Evolutionary conservation across 495 filamentous ascomycete species (phyloP).

Genomic region (Mytilinidion resinicola): DNA sequence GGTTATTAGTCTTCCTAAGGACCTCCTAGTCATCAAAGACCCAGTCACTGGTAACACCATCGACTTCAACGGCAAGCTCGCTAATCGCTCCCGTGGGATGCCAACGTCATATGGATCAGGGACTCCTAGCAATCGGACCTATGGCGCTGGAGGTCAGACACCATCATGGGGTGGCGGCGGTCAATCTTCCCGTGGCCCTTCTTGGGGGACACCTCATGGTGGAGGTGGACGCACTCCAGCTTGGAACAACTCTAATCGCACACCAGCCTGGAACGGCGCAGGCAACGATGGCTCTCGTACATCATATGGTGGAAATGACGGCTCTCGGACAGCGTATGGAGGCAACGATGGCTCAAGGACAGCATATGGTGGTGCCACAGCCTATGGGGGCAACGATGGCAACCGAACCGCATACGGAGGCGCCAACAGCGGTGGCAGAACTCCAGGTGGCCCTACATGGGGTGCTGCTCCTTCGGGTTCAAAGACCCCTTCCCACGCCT

Average conservation of each 20-base stretch:
- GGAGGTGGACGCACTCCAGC: constrained; percentile 14
- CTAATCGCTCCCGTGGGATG: constrained; percentile 40
- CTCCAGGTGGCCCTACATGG: constrained; percentile 21
- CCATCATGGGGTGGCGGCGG: constrained; percentile 43
- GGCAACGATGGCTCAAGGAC: constrained; percentile 59
- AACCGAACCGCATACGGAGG: constrained; percentile 51
- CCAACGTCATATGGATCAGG: constrained; percentile 25
- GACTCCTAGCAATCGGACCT: constrained; percentile 34
- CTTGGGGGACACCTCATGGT: constrained; percentile 15
- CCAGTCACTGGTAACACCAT: constrained; percentile 66
- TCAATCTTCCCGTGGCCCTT: background rate
- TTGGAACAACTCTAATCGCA: constrained; percentile 31
- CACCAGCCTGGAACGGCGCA: constrained; percentile 46
- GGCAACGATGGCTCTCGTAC: constrained; percentile 23
- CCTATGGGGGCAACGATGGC: constrained; percentile 44
- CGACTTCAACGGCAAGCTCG: constrained; percentile 55
- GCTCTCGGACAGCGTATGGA: constrained; percentile 37
- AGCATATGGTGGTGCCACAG: constrained; percentile 55
- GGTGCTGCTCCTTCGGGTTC: constrained; percentile 39
- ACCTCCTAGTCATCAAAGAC: constrained; percentile 73
- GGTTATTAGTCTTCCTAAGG: constrained; percentile 72
- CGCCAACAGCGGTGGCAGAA: constrained; percentile 49
- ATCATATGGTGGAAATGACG: constrained; percentile 31
- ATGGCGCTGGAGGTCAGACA: constrained; percentile 58
- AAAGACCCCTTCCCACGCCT: constrained; percentile 39